These are phyloP conservation scores for Herpetomonas tarakana DNA, from an alignment of 208 protist genomes.

Conservation along the genomic window DNA sequence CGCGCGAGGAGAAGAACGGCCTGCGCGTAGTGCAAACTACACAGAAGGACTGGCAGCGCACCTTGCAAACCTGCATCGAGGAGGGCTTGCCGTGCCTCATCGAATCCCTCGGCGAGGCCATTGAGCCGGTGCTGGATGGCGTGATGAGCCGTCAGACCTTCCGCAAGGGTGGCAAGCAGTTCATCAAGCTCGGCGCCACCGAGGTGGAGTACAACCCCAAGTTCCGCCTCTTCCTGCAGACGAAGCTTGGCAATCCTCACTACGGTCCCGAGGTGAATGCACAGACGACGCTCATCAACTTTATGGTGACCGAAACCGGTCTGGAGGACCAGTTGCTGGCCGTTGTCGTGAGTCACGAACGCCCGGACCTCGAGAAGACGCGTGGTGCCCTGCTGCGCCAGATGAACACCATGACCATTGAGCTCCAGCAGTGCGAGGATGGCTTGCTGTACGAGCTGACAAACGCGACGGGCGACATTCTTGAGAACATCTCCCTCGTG, in stretches of 20 bases:
- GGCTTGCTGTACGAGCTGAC: slow-evolving; percentile 95
- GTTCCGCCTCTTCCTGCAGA: slow-evolving; percentile 97
- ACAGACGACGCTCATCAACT: slow-evolving; percentile 99
- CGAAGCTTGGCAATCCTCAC: slow-evolving; percentile 98
- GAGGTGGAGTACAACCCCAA: slow-evolving; percentile 95
- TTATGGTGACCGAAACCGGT: slow-evolving; percentile 98
- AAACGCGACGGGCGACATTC: slow-evolving; percentile 95
- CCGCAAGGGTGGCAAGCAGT: slow-evolving; percentile 88
- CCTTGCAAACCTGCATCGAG: slow-evolving; percentile 92
- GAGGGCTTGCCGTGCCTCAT: slow-evolving; percentile 93
- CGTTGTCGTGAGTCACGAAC: slow-evolving; percentile 97
- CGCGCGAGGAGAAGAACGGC: slow-evolving; percentile 93
- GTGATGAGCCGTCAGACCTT: slow-evolving; percentile 95
- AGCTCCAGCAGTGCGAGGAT: slow-evolving; percentile 97
- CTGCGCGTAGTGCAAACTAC: slow-evolving; percentile 92
- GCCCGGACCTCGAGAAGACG: slow-evolving; percentile 97
- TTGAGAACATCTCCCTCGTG: slow-evolving; percentile 95
- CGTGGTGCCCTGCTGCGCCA: slow-evolving; percentile 92
- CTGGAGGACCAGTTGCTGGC: slow-evolving; percentile 99
- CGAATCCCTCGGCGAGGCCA: slow-evolving; percentile 95
- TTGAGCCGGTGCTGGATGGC: slow-evolving; percentile 97
- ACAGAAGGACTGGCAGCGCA: slow-evolving; percentile 89
- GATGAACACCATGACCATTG: slow-evolving; percentile 99
- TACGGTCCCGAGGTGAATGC: slow-evolving; percentile 99
- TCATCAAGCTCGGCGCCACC: slow-evolving; percentile 96